phyloP scores from a whole-genome alignment of 306 rosid genomes.

The Datisca glomerata region DNA sequence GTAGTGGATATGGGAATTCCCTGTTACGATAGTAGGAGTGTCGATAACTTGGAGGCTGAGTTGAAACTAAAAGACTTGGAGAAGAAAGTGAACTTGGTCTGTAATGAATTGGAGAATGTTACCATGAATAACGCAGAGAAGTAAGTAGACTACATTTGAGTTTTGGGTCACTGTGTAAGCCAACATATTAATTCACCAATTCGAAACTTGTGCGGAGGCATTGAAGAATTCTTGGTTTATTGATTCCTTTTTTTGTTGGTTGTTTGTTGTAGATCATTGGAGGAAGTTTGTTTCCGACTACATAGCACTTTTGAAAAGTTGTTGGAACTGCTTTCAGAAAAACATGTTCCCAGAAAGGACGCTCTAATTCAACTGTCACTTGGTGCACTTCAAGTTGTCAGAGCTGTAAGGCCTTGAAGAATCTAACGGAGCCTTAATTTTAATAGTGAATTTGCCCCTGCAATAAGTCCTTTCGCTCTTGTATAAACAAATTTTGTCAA shows the following conservation, averaged over 20 bases:
- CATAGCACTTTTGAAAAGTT: slow-evolving; percentile 30
- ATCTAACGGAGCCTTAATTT: too few relatives aligned
- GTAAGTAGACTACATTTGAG: slow-evolving; percentile 44
- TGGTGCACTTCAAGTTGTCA: slow-evolving; percentile 32
- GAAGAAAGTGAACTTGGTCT: slow-evolving; percentile 19
- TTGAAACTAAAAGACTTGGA: slow-evolving; percentile 16
- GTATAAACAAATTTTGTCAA: too few relatives aligned
- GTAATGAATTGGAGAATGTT: slow-evolving; percentile 36
- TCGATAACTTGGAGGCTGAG: slow-evolving; percentile 17
- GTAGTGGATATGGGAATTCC: slow-evolving; percentile 3
- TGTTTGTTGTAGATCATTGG: slow-evolving; percentile 59
- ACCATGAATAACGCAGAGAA: slow-evolving; percentile 44
- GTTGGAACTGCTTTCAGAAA: slow-evolving; percentile 23
- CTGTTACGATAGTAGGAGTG: slow-evolving; percentile 9
- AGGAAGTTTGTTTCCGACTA: slow-evolving; percentile 41
- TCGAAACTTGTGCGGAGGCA: slow-evolving; percentile 4
- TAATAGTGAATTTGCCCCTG: too few relatives aligned
- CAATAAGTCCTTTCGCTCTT: too few relatives aligned
- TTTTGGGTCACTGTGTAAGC: slow-evolving; percentile 7
- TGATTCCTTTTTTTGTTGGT: slow-evolving; percentile 11
- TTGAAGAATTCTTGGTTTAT: slow-evolving; percentile 4
- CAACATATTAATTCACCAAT: too few relatives aligned
- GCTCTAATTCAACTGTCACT: slow-evolving; percentile 30
- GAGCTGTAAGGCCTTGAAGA: slow-evolving; percentile 45
- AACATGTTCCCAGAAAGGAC: slow-evolving; percentile 29